These are phyloP conservation scores for Exobasidium cylindrosporum DNA, from an alignment of 1,284 basidiomycete species.

Conservation along the genomic window DNA sequence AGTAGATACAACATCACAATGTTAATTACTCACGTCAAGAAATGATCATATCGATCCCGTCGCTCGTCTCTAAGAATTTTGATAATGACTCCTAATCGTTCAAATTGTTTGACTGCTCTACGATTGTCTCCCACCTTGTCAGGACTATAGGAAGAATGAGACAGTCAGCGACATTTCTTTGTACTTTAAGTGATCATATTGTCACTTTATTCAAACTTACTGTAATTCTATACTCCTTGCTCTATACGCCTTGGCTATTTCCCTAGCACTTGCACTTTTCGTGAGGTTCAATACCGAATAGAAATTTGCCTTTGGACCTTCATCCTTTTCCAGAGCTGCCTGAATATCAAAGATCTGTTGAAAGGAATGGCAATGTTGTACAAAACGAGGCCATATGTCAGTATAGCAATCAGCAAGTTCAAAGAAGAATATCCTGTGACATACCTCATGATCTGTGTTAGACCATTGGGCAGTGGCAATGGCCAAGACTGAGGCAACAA, in stretches of 20 bases:
- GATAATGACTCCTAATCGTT: conserved; percentile 48
- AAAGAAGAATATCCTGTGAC: too few species aligned
- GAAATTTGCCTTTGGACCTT: conserved; percentile 42
- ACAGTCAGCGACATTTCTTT: background rate
- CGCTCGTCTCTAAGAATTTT: conserved; percentile 50
- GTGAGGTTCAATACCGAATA: conserved; percentile 45
- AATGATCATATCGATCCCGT: conserved; percentile 52
- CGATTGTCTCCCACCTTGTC: conserved; percentile 43
- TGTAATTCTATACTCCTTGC: conserved; percentile 48
- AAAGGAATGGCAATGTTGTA: background rate
- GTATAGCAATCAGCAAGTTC: too few species aligned
- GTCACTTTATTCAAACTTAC: conserved; percentile 18
- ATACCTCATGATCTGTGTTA: background rate
- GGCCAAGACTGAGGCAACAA: background rate
- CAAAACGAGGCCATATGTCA: too few species aligned
- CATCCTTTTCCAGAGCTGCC: conserved; percentile 35
- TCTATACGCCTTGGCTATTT: conserved; percentile 50
- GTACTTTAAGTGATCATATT: background rate
- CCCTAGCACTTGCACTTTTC: conserved; percentile 21
- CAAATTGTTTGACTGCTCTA: conserved; percentile 44
- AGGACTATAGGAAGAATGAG: conserved; percentile 25
- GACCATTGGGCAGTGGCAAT: background rate
- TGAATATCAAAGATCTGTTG: conserved; percentile 51
- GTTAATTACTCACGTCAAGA: conserved; percentile 22
- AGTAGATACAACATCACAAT: background rate